Base-by-base conservation (phyloP, 768 basidiomycete genomes). In the Filobasidium floriforme region DNA sequence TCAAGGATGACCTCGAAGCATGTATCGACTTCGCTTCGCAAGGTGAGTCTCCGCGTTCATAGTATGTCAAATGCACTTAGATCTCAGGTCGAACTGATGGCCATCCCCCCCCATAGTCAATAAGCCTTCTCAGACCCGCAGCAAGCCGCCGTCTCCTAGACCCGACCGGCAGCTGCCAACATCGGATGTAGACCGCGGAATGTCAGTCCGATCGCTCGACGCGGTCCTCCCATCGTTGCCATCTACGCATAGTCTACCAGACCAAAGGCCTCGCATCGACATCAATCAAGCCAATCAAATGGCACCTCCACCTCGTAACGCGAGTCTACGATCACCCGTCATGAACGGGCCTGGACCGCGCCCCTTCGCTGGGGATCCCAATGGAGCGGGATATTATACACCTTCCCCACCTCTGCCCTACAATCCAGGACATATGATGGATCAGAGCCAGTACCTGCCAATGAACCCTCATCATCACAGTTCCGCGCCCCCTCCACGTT, bases 11-110 rank as follows among this genome's bases (percentile, higher is more conserved):
- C 73, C 85, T 99, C 75, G 82, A 81, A 54, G 92, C 91, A 40
- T 93, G 90, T 73, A 89, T 91, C 67, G 87, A 87, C 44, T 90
- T 91, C 76, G 88, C 90, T 37, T 80, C 82, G 29, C 82, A 83
- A 41, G 76, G 92, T 93, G 74, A 77, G 90, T 82, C 7, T n/a
- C 29, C 11, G 14, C 18, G 18, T 52, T 29, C 4, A 10, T 7
- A 40, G 7, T 37, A n/a, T 9, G 59, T 7, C 24, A 10, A 28
- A 19, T 37, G 29, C 15, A 11, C 24, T 14, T 26, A 14, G n/a
- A 7, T 26, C 43, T 32, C 12, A 59, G 15, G 1, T 26, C 9
- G n/a, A 6, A 12, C 15, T 49, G 7, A 22, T 14, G 46, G 46
- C 32, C 32, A 37, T 9, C 15, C 26, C 37, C 22, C n/a, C n/a